Conservation (phyloP, 2,329 filamentous ascomycete species). For the Aureobasidium sp. region DNA sequence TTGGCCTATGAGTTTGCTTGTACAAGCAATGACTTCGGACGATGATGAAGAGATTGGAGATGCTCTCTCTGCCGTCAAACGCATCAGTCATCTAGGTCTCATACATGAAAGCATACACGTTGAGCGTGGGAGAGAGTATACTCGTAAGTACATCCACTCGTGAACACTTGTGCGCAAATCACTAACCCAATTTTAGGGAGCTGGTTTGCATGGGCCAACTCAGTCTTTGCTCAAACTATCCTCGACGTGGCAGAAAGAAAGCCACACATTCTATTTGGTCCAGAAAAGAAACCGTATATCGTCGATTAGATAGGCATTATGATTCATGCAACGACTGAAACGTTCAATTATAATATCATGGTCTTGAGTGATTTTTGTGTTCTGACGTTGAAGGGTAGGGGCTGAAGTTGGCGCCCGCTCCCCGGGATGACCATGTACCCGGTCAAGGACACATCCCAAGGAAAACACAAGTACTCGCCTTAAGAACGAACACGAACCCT, state of each 20-base stretch:
- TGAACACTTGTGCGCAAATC: not conserved
- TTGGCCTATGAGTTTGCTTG: slow-evolving; percentile 92
- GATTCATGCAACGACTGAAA: not conserved
- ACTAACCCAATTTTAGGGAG: slow-evolving; percentile 43
- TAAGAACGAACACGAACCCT: not conserved
- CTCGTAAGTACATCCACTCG: slow-evolving; percentile 45
- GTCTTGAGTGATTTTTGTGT: not conserved
- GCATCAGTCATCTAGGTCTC: slow-evolving; percentile 66
- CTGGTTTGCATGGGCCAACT: slow-evolving; percentile 98
- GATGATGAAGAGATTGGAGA: slow-evolving; percentile 72
- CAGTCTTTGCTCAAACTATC: slow-evolving; percentile 87
- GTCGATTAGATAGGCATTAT: slow-evolving; percentile 20
- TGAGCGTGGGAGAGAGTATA: slow-evolving; percentile 59
- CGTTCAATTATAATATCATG: not conserved
- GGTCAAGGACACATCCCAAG: not conserved
- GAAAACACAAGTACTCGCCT: not conserved
- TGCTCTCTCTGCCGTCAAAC: slow-evolving; percentile 65
- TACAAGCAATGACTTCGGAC: slow-evolving; percentile 83
- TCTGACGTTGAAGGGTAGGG: not conserved
- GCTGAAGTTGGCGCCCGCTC: not conserved
- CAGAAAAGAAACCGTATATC: slow-evolving; percentile 51
- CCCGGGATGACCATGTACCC: not conserved
- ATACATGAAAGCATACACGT: slow-evolving; percentile 92
- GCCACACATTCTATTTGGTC: slow-evolving; percentile 74
- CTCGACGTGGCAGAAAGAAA: slow-evolving; percentile 82